Base-by-base conservation (phyloP, 2,329 filamentous ascomycete species). In the Claviceps humidiphila region DNA sequence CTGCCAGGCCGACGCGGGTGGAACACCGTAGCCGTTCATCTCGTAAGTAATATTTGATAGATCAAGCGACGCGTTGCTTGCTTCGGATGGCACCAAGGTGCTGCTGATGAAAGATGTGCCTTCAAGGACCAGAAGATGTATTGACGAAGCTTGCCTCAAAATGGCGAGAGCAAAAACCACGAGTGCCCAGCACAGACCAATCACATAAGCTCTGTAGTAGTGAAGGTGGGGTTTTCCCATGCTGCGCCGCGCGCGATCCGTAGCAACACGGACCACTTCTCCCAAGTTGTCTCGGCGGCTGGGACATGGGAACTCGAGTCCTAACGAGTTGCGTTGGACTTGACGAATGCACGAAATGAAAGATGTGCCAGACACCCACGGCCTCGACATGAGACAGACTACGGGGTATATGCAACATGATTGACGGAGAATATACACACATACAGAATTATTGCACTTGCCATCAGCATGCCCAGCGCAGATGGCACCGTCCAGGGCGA, bases 1-100 rank as follows among this genome's bases (percentile, higher is more conserved):
- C 67, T 87, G 83, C 90, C 90, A 96, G 44, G 78, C 65, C 52
- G 74, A 68, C 50, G 76, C 73, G 39, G 57, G 52, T 56, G 74
- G 71, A 63, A 76, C 71, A 60, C 71, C 71, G 57, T 66, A 72
- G 55, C 76, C 78, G 66, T 80, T 85, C 80, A 86, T 86, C 55
- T 51, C 55, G 58, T 53, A 54, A 54, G 51, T 49, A 47, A 22
- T 14, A 44, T 17, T 44, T 22, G 13, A 22, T 16, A 41, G 39
- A 41, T 17, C 26, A 11, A 34, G 30, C 30, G 30, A 34, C 30
- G 30, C 30, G 30, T 43, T 22, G 2, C 14, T 34, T 37, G 17
- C 11, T 11, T 34, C n/a, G 43, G 5, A 38, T 22, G 6, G 16
- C 17, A 22, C 7, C 6, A 34, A 11, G 9, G 30, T 24, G 24